Base-by-base conservation (phyloP, 2,329 filamentous ascomycete genomes). In the Beauveria varroae region DNA sequence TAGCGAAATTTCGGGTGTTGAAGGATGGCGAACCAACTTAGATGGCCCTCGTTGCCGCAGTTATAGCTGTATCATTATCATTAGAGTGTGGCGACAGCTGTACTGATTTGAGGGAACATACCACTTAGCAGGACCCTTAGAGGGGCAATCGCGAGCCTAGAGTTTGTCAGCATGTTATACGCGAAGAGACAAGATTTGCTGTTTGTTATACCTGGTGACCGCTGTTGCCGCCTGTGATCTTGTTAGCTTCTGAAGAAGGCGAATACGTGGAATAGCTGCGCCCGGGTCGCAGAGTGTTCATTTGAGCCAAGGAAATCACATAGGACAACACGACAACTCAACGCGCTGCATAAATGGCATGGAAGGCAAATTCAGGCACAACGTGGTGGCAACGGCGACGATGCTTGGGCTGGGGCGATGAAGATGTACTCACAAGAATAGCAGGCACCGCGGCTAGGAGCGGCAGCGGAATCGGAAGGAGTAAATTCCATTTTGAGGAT, bases 141-240 rank as follows among this genome's bases (percentile, higher is more conserved):
- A 91, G 71, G 90, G 90, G 83, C 90, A 95, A 72, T 93, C 90
- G 71, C 90, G 89, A 71, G 90, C 89, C 89, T 91, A 67, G 40
- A 37, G 61, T 9, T 64, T 63, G 65, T 72, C 58, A 68, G 66
- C 64, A 28, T 53, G 22, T 41, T 30, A 53, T 41, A 28, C 28
- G 60, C 37, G 22, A 37, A 18, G 49, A 26, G 41, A 53, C 37
- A 59, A 41, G 12, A 43, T 20, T 30, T 51, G 51, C 34, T 34
- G 22, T 26, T 51, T 49, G 24, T 9, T 61, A 47, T 67, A 67
- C 66, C 66, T 68, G 67, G 62, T 68, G 67, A 51, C 66, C 67
- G 50, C 62, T 60, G 67, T 66, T 66, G 65, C 68, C 68, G 64
- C 68, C 68, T 69, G 37, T 37, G 22, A 28, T 47, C 12, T 28